These are phyloP conservation scores for Inga leiocalycina DNA, from an alignment of 306 rosid species.

Conservation along the genomic window DNA sequence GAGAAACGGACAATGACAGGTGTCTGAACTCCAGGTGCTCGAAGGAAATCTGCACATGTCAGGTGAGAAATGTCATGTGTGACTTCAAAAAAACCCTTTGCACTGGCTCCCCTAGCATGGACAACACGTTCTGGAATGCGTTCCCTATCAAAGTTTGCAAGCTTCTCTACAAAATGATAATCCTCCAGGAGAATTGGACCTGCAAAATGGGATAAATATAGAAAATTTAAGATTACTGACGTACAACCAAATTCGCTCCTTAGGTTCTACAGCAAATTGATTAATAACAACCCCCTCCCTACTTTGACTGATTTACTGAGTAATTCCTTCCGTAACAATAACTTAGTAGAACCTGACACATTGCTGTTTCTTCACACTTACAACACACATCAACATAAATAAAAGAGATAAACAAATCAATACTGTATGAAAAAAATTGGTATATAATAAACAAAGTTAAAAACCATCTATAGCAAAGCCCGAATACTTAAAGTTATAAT, in stretches of 20 bases:
- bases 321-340: background rate
- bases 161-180: constrained; percentile 11
- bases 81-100: constrained; percentile 10
- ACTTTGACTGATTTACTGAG: background rate
- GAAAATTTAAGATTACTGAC: background rate
- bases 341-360: background rate
- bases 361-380: background rate
- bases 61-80: constrained; percentile 2
- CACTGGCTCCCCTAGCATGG: constrained; percentile 15
- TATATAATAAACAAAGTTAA: background rate
- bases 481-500: background rate
- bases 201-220: background rate
- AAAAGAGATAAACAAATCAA: background rate
- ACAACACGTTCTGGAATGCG: constrained; percentile 7
- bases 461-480: background rate
- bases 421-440: background rate
- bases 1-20: constrained; percentile 8
- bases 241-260: background rate
- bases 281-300: background rate
- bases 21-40: constrained; percentile 8
- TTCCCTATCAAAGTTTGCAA: constrained; percentile 8
- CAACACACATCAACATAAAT: background rate
- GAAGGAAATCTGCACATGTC: constrained; percentile 13
- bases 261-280: background rate
- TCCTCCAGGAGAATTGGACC: constrained; percentile 9